These are phyloP conservation scores for Geoglossum cookeanum DNA, from an alignment of 2,329 filamentous ascomycete genomes.

Conservation along the genomic window DNA sequence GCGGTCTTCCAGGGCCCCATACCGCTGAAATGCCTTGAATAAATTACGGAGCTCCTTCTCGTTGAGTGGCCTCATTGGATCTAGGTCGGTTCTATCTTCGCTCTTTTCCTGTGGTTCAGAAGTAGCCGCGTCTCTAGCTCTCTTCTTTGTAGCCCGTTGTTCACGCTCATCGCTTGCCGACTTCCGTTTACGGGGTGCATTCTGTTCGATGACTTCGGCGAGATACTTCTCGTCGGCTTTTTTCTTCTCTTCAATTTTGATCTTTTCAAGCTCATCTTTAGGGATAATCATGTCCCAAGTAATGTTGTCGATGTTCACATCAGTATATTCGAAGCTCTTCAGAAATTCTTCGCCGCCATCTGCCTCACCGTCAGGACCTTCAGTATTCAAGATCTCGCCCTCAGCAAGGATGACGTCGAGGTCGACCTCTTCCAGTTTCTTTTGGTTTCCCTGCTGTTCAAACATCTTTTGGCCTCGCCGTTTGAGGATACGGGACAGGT, in stretches of 20 bases:
- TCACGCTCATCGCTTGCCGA: constrained; percentile 42
- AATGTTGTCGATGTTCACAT: constrained; percentile 83
- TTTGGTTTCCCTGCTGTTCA: constrained; percentile 89
- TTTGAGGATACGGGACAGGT: constrained; percentile 92
- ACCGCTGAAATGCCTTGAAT: constrained; percentile 77
- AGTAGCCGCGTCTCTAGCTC: constrained; percentile 51
- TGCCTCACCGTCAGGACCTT: constrained; percentile 82
- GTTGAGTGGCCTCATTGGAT: constrained; percentile 75
- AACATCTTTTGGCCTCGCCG: constrained; percentile 99
- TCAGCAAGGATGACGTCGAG: constrained; percentile 95
- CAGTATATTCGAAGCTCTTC: constrained; percentile 74
- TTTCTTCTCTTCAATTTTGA: constrained; percentile 77
- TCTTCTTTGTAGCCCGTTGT: constrained; percentile 50
- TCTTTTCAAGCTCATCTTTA: constrained; percentile 70
- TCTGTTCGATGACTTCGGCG: constrained; percentile 65
- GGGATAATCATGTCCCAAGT: constrained; percentile 99
- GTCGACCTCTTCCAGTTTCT: constrained; percentile 89
- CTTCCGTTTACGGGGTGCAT: constrained; percentile 57
- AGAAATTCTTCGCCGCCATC: constrained; percentile 96
- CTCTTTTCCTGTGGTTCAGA: constrained; percentile 41
- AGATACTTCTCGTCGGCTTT: constrained; percentile 70
- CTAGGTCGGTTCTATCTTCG: constrained; percentile 35
- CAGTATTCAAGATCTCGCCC: constrained; percentile 90
- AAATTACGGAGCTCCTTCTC: constrained; percentile 90
- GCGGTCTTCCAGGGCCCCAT: constrained; percentile 75